Conservation (phyloP, 257 asterid species). For the Striga asiatica region DNA sequence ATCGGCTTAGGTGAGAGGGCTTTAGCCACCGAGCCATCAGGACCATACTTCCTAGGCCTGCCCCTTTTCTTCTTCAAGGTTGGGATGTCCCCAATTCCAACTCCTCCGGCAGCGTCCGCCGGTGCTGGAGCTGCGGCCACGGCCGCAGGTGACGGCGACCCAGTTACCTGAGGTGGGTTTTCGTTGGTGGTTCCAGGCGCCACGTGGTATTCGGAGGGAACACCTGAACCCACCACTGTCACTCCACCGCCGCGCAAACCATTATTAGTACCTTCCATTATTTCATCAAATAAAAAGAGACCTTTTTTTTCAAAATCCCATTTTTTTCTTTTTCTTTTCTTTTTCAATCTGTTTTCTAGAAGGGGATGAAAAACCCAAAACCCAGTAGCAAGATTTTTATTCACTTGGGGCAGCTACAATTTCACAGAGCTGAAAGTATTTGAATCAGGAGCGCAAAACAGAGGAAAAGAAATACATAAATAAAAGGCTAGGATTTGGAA, state of each 20-base stretch:
- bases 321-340: slow-evolving; percentile 10
- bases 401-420: no score
- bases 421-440: no score
- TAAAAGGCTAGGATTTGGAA: no score
- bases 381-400: slow-evolving; percentile 1
- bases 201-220: slow-evolving; percentile 68
- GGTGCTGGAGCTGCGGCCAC: slow-evolving; percentile 17
- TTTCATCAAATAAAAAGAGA: slow-evolving; percentile 12
- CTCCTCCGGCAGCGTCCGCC: slow-evolving; percentile 14
- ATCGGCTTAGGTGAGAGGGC: slow-evolving; percentile 73
- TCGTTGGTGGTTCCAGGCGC: slow-evolving; percentile 52
- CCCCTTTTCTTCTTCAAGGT: slow-evolving; percentile 65
- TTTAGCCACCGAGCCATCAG: slow-evolving; percentile 47
- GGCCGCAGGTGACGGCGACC: slow-evolving; percentile 24
- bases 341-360: no score
- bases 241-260: slow-evolving; percentile 42
- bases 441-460: no score
- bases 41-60: slow-evolving; percentile 72
- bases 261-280: slow-evolving; percentile 40
- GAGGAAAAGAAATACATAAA: no score
- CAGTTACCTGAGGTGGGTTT: slow-evolving; percentile 28
- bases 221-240: slow-evolving; percentile 81
- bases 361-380: neutral
- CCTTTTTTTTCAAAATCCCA: slow-evolving; percentile 24
- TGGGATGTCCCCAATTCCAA: slow-evolving; percentile 12